Evolutionary conservation across 352 stramenopile species (phyloP).

Genomic region (Pythium oligandrum): DNA sequence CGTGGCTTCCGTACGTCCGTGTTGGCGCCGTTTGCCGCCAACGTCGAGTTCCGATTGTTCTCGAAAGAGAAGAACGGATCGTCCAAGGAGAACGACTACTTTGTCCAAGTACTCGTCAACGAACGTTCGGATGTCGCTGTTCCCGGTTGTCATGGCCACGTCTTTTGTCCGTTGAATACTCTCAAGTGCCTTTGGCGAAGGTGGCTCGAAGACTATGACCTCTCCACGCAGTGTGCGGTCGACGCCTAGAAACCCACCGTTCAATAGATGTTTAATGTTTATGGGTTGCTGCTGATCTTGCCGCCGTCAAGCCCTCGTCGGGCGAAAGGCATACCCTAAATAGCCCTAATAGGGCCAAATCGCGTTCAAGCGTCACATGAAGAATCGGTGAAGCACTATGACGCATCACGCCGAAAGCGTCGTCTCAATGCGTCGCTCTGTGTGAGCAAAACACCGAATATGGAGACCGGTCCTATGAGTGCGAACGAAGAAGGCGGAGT

Average conservation of each 20-base stretch:
- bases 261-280: too few species aligned
- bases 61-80: conserved; percentile 19
- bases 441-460: too few species aligned
- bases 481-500: too few species aligned
- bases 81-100: conserved; percentile 10
- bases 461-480: too few species aligned
- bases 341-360: too few species aligned
- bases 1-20: conserved; percentile 53
- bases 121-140: conserved; percentile 26
- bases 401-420: too few species aligned
- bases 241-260: background rate
- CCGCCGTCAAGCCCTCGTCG: too few species aligned
- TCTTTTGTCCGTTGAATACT: conserved; percentile 43
- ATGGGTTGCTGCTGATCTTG: too few species aligned
- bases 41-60: conserved; percentile 70
- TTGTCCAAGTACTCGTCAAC: conserved; percentile 34
- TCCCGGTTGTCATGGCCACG: conserved; percentile 27
- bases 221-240: conserved; percentile 30
- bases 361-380: too few species aligned
- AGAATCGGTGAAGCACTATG: too few species aligned
- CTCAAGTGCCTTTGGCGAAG: conserved; percentile 38
- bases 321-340: too few species aligned
- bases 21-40: conserved; percentile 61
- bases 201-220: conserved; percentile 29
- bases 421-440: too few species aligned